Evolutionary conservation across 345 rosid genomes (phyloP).

Genomic region (Odontarrhena argentea): DNA sequence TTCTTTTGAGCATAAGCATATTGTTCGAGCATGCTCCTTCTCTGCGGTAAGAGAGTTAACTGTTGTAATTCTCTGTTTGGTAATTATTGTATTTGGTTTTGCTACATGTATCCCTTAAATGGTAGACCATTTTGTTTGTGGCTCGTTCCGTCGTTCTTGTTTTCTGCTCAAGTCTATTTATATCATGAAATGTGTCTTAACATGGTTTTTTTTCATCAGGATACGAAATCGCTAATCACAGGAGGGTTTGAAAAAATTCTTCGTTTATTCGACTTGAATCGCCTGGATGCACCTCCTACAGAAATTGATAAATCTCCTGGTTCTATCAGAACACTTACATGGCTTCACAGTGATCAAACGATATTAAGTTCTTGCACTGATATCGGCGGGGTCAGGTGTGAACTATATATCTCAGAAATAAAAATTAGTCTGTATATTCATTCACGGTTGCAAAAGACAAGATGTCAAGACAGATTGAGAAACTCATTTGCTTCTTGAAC

Average conservation of each 20-base stretch:
- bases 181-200: background rate
- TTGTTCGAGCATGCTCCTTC: constrained; percentile 86
- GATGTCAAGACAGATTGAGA: no score
- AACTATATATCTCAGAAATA: background rate
- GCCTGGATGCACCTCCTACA: constrained; percentile 44
- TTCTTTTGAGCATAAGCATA: constrained; percentile 92
- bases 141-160: background rate
- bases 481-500: background rate
- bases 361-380: constrained; percentile 89
- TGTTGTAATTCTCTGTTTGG: background rate
- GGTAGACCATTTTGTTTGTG: no score
- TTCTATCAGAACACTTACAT: constrained; percentile 45
- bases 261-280: constrained; percentile 42
- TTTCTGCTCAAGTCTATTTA: background rate
- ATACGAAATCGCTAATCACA: constrained; percentile 53
- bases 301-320: constrained; percentile 47
- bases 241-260: constrained; percentile 43
- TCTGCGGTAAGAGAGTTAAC: constrained; percentile 55
- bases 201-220: constrained; percentile 46
- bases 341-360: constrained; percentile 59
- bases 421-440: background rate
- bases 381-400: constrained; percentile 90
- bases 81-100: background rate
- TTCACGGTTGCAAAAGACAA: background rate
- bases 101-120: background rate